These are phyloP conservation scores for Populus pruinosa DNA, from an alignment of 345 rosid genomes.

Conservation along the genomic window DNA sequence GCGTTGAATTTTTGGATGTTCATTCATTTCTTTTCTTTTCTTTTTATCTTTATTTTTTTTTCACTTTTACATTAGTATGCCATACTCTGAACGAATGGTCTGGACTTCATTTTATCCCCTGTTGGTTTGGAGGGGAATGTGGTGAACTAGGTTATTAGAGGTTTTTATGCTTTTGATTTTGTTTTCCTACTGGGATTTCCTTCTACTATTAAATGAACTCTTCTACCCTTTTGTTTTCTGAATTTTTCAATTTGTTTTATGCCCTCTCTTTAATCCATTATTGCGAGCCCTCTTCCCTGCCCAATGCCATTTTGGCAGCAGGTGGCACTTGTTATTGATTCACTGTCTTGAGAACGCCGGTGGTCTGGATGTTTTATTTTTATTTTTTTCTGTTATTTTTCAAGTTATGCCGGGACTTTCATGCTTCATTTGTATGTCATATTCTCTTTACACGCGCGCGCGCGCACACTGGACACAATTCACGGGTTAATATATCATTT, in stretches of 20 bases:
- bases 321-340: not conserved
- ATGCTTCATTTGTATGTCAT: too few relatives aligned
- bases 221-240: not conserved
- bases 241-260: not conserved
- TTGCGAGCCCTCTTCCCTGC: not conserved
- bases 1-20: constrained; percentile 18
- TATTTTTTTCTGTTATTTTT: not conserved
- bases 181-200: not conserved
- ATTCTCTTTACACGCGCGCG: too few relatives aligned
- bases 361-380: not conserved
- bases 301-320: not conserved
- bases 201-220: not conserved
- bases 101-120: constrained; percentile 5
- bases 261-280: not conserved
- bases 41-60: too few relatives aligned
- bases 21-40: constrained; percentile 12
- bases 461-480: too few relatives aligned
- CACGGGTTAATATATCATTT: too few relatives aligned
- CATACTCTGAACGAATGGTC: constrained; percentile 5
- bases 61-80: not conserved
- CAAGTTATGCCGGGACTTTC: too few relatives aligned
- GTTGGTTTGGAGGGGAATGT: constrained; percentile 13
- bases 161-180: not conserved
- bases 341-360: not conserved
- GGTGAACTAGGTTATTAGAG: not conserved